A percentile compares a stretch with the other conserved stretches of the same genome.
These are phyloP conservation scores for Exophiala aquamarina DNA, from an alignment of 2,329 filamentous ascomycete genomes.

Conservation along the genomic window DNA sequence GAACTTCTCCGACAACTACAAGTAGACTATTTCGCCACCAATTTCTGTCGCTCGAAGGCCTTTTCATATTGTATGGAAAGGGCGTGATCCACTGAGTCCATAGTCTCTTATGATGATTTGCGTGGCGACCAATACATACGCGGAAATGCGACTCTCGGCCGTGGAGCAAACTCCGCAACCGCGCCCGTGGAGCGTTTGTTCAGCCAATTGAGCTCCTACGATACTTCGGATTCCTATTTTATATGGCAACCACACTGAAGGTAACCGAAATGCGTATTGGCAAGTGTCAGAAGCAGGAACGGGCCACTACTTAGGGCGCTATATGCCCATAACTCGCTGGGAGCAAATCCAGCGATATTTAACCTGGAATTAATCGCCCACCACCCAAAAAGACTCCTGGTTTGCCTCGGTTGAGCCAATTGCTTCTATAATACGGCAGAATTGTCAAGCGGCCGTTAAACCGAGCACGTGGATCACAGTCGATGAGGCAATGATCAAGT, in stretches of 20 bases:
- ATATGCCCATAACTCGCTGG: neutral
- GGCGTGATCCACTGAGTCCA: neutral
- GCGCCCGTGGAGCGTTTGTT: neutral
- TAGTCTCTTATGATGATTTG: neutral
- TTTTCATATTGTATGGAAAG: neutral
- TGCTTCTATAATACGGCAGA: too few species aligned
- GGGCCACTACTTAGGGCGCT: neutral
- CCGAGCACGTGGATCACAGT: too few species aligned
- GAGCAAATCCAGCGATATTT: constrained; percentile 1
- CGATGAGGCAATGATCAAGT: too few species aligned
- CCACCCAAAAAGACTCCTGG: neutral
- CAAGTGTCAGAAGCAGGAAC: neutral
- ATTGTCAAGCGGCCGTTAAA: too few species aligned
- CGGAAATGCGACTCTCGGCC: neutral
- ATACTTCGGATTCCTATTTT: neutral
- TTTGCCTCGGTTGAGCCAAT: neutral
- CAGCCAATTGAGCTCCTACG: neutral
- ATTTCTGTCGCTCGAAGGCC: neutral
- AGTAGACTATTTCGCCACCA: neutral
- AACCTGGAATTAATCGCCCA: neutral
- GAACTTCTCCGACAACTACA: neutral
- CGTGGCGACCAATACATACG: neutral
- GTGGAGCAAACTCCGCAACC: neutral
- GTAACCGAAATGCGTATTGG: neutral
- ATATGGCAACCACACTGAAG: neutral